Base-by-base conservation (phyloP, 192 early-diverging fungal species). In the Paraglomus occultum region DNA sequence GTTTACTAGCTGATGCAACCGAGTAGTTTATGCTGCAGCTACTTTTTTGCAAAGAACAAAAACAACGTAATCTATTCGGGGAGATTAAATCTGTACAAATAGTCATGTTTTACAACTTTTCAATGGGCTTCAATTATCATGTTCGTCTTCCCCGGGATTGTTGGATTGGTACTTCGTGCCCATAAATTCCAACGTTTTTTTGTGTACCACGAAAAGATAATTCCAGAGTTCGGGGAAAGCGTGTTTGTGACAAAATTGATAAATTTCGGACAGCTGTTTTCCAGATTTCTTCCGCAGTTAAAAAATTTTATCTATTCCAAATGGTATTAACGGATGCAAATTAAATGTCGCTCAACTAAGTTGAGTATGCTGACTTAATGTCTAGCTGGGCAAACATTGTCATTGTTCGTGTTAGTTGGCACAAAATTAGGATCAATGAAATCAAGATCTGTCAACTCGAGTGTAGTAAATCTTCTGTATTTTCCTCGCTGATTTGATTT, bases 1-100 rank as follows among this genome's bases (percentile, higher is more conserved):
- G 8, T 59, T 38, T 31, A 6, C n/a, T 8, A 59, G 38, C n/a
- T 43, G 44, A 12, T 40, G 38, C 6, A 59, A 43, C 14, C 39
- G 9, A 14, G 39, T 4, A 6, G 40, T 43, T 59, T 59, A 38
- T 59, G 39, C 39, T 43, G 7, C 18, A 59, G 40, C 1, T 43
- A 59, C 31, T 39, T 39, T 59, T 42, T 22, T 39, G 15, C 39
- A 12, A 12, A 59, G 38, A 42, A 59, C 44, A 42, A 43, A 59
- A 42, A 38, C 17, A 6, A 59, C 39, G 10, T 59, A 42, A 39
- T 59, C 57, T 43, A 59, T 42, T 43, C 38, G 57, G 7, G 57
- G 39, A 38, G 39, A 42, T 59, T 6, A 42, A 59, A 59, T 38
- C 44, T 31, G n/a, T 59, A 59, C 23, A 59, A 40, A 59, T 59